phyloP scores from a whole-genome alignment of 2,329 filamentous ascomycete genomes.

The Fusarium armeniacum region DNA sequence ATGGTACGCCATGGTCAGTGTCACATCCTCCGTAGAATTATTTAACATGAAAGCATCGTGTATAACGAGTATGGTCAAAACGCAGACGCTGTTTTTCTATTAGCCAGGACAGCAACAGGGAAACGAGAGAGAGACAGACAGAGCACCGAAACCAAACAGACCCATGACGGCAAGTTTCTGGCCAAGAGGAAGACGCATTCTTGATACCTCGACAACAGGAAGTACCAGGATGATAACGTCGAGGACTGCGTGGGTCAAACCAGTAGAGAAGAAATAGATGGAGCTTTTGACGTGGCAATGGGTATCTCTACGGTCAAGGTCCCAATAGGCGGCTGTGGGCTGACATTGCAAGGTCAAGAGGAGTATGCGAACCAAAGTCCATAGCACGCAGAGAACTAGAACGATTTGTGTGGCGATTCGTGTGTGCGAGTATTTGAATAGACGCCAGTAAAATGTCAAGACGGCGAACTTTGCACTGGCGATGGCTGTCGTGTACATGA shows the following conservation, averaged over 20 bases:
- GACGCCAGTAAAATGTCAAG: conserved; percentile 50
- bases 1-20: conserved; percentile 44
- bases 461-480: conserved; percentile 50
- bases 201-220: conserved; percentile 51
- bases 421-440: conserved; percentile 50
- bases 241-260: conserved; percentile 50
- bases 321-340: conserved; percentile 54
- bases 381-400: conserved; percentile 31
- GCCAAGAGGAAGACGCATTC: conserved; percentile 47
- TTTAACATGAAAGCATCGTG: conserved; percentile 39
- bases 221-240: conserved; percentile 52
- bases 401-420: conserved; percentile 49
- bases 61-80: conserved; percentile 47
- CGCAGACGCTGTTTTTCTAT: conserved; percentile 28
- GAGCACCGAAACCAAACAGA: conserved; percentile 50
- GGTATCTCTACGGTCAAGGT: conserved; percentile 40
- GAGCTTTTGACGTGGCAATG: conserved; percentile 51
- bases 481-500: conserved; percentile 46
- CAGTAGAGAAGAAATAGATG: conserved; percentile 52
- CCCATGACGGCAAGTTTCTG: conserved; percentile 51
- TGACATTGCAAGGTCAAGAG: conserved; percentile 53
- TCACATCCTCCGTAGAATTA: conserved; percentile 40
- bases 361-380: conserved; percentile 50
- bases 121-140: conserved; percentile 37
- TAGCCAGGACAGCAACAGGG: neutral